A percentile compares a stretch with the other conserved stretches of the same genome.
Evolutionary conservation across 1,284 basidiomycete genomes (phyloP).

Genomic region (Cryptococcus sp.): DNA sequence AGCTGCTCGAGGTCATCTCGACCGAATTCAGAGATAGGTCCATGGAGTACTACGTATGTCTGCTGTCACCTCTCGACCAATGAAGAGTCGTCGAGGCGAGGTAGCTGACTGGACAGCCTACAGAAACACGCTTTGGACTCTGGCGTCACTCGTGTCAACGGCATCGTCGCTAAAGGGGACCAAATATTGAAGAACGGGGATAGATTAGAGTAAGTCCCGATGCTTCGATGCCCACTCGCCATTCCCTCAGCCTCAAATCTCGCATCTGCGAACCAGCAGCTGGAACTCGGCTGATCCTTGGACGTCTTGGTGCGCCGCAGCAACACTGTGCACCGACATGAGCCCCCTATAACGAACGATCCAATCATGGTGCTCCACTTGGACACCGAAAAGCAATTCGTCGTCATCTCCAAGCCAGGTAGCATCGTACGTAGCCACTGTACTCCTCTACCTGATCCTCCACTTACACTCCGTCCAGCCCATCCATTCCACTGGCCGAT

Average conservation of each 20-base stretch:
- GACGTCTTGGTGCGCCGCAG: conserved; percentile 54
- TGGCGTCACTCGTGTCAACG: conserved; percentile 94
- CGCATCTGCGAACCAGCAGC: not conserved
- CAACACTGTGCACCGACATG: conserved; percentile 92
- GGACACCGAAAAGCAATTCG: conserved; percentile 75
- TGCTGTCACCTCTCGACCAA: not conserved
- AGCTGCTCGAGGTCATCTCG: conserved; percentile 72
- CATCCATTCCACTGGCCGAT: conserved; percentile 85
- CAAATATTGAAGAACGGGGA: conserved; percentile 85
- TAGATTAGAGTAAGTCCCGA: conserved; percentile 71
- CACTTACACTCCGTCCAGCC: conserved; percentile 88
- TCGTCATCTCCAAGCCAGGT: conserved; percentile 93
- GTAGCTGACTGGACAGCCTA: not conserved
- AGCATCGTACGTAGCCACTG: conserved; percentile 68
- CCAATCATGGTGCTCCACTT: conserved; percentile 78
- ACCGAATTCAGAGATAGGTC: conserved; percentile 88
- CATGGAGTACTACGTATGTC: conserved; percentile 86
- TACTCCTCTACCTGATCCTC: conserved; percentile 36
- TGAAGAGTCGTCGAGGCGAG: not conserved
- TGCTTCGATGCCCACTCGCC: too few relatives aligned
- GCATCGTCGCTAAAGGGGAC: conserved; percentile 73
- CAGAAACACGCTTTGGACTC: conserved; percentile 87
- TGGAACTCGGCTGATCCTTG: conserved; percentile 13
- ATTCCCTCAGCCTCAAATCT: too few relatives aligned
- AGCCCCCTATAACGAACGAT: conserved; percentile 88